Conservation (phyloP, 176 grass and related monocot genomes). For the Urochloa ruziziensis region DNA sequence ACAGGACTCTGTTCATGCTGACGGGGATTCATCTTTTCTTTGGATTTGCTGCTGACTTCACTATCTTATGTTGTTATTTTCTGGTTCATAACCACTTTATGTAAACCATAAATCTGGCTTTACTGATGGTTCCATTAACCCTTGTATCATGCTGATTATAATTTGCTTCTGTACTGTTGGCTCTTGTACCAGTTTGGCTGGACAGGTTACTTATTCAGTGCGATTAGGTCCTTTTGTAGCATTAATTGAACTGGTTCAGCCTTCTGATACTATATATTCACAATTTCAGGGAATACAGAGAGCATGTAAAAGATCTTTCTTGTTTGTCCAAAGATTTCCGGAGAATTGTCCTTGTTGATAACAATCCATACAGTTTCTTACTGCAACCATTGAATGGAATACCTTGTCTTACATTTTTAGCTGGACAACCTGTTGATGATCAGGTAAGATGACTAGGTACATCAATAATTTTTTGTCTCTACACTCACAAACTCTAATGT, state of each 20-base stretch:
- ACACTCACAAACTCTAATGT: not conserved
- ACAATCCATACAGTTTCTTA: constrained; percentile 95
- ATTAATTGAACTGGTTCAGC: constrained; percentile 23
- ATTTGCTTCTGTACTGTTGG: not conserved
- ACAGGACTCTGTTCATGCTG: not conserved
- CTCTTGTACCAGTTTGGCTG: not conserved
- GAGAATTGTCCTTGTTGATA: constrained; percentile 83
- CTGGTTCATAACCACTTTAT: constrained; percentile 4
- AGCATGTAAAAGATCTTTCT: constrained; percentile 93
- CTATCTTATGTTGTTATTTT: not conserved
- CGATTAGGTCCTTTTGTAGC: not conserved
- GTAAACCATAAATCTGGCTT: not conserved
- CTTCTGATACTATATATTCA: constrained; percentile 14
- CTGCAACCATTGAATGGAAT: constrained; percentile 93
- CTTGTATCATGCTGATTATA: not conserved
- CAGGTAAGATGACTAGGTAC: constrained; percentile 49
- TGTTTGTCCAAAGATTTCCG: constrained; percentile 79
- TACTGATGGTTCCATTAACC: not conserved
- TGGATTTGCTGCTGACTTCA: constrained; percentile 1
- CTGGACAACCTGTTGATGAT: constrained; percentile 67
- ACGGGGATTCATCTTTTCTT: not conserved
- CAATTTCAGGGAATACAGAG: constrained; percentile 70
- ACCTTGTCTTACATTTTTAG: constrained; percentile 84
- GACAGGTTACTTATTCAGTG: not conserved
- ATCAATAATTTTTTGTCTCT: not conserved